Evolutionary conservation across 192 early-diverging fungal genomes (phyloP).

Genomic region (Phlyctochytrium bullatum): DNA sequence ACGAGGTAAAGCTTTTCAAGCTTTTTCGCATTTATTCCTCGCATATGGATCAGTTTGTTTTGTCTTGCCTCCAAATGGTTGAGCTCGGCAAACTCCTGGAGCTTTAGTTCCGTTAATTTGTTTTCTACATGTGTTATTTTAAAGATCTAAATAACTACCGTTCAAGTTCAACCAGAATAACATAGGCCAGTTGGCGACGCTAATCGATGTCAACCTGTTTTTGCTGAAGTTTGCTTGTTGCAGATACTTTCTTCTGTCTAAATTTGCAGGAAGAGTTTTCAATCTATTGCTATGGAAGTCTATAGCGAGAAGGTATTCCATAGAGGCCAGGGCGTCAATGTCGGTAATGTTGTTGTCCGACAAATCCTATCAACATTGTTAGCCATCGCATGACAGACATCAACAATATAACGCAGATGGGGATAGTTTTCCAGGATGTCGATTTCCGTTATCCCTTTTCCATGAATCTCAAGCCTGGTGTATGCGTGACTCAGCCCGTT

Average conservation of each 20-base stretch:
- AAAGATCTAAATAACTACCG: conserved; percentile 26
- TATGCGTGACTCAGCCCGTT: conserved; percentile 53
- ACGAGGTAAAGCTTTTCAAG: conserved; percentile 56
- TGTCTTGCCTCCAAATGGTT: conserved; percentile 42
- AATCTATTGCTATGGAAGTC: conserved; percentile 46
- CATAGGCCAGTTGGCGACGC: conserved; percentile 40
- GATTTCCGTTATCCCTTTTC: conserved; percentile 39
- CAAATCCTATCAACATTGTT: conserved; percentile 19
- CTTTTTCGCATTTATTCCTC: conserved; percentile 33
- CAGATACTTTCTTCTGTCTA: conserved; percentile 49
- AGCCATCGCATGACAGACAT: neutral
- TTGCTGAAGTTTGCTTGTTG: conserved; percentile 48
- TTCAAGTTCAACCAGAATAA: conserved; percentile 49
- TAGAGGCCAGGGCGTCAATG: conserved; percentile 29
- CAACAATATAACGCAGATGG: conserved; percentile 50
- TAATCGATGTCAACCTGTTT: conserved; percentile 37
- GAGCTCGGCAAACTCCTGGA: conserved; percentile 43
- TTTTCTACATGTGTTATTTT: conserved; percentile 37
- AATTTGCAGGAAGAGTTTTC: conserved; percentile 30
- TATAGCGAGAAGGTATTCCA: conserved; percentile 47
- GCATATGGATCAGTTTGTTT: conserved; percentile 38
- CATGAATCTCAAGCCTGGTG: conserved; percentile 48
- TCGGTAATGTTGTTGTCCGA: conserved; percentile 43
- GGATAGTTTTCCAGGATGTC: conserved; percentile 40
- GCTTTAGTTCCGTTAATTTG: conserved; percentile 31